Evolutionary conservation across 2,329 filamentous ascomycete species (phyloP).

Genomic region (Arthrobotrys megalospora): DNA sequence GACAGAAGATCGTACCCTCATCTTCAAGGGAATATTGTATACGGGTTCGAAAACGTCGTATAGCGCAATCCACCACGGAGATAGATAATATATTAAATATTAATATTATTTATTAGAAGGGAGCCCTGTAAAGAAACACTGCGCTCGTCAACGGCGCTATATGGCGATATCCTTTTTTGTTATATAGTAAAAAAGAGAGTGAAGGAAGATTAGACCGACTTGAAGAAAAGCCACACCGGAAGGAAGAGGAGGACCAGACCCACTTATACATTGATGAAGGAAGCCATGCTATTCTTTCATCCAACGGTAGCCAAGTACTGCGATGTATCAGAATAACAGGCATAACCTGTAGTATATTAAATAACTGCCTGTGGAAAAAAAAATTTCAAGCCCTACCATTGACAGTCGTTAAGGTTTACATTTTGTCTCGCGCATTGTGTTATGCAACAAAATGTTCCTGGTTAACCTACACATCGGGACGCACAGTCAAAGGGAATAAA

Average conservation of each 20-base stretch:
- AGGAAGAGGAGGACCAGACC: background rate
- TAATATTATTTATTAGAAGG: conserved; percentile 1
- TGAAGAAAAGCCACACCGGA: background rate
- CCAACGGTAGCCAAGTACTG: no score
- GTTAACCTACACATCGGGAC: background rate
- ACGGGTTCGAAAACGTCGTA: background rate
- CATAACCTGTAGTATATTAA: background rate
- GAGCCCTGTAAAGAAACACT: background rate
- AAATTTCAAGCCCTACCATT: background rate
- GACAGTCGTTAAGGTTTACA: background rate
- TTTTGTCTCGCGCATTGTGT: conserved; percentile 26
- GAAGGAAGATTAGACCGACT: background rate
- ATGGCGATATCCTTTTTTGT: background rate
- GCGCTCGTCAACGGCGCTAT: background rate
- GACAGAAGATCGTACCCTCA: conserved; percentile 15
- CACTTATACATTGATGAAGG: conserved; percentile 22
- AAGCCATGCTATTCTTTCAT: background rate
- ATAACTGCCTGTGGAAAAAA: background rate
- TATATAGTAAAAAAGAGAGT: background rate
- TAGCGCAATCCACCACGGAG: background rate
- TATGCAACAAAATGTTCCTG: conserved; percentile 20
- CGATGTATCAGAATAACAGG: conserved; percentile 25
- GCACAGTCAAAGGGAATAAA: background rate
- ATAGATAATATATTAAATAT: conserved; percentile 1
- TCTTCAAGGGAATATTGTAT: conserved; percentile 13